Evolutionary conservation across 345 rosid species (phyloP).

Genomic region (Syzygium oleosum): DNA sequence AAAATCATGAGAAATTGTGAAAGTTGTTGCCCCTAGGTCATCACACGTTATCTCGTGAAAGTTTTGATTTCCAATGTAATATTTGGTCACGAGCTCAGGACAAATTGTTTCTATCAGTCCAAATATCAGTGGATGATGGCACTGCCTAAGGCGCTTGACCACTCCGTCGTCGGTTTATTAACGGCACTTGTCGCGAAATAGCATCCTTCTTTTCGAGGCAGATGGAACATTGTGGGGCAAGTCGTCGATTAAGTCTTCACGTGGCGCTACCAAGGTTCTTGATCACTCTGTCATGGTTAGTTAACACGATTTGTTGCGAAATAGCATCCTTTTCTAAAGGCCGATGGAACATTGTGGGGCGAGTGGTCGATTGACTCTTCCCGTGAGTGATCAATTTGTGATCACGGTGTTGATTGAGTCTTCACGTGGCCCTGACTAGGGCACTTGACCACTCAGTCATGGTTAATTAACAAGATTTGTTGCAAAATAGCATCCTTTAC

Average conservation of each 20-base stretch:
- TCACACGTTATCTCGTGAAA: background rate
- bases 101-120: background rate
- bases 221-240: background rate
- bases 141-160: background rate
- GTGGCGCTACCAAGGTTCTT: background rate
- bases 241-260: background rate
- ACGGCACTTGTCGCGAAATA: background rate
- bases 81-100: background rate
- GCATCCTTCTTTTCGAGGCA: accelerated
- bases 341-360: no score
- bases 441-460: background rate
- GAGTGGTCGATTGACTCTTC: no score
- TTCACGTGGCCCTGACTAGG: background rate
- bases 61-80: background rate
- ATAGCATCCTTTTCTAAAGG: background rate
- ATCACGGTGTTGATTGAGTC: background rate
- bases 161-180: background rate
- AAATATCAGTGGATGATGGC: background rate
- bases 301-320: background rate
- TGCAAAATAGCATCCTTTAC: background rate
- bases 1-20: background rate
- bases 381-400: no score
- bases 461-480: background rate
- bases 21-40: background rate
- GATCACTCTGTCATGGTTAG: background rate